Evolutionary conservation across 371 early-diverging fungal species (phyloP), one percentile per base, ranked within the genome.

Genomic region (Syncephalastrum racemosum): DNA sequence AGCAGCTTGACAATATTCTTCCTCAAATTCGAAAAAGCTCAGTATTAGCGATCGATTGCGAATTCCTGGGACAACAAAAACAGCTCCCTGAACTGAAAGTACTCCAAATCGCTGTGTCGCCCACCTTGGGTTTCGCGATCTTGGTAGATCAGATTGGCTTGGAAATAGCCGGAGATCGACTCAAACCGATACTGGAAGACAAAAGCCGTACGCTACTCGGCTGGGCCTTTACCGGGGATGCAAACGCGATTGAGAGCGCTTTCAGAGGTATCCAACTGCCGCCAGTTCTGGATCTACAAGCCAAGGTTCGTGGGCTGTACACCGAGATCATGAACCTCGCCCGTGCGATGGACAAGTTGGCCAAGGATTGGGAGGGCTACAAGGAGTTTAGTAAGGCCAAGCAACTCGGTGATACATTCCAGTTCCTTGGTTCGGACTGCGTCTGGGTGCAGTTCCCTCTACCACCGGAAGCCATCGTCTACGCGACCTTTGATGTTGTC

Each of bases 401-500:
- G 51, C 56, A 60, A 42, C 49, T 65, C 14, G 63, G 63, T 1
- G 48, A 57, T 0, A 51, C 54, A 0, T 79, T 79, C 27, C 53
- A 59, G 3, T 75, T 58, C 46, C 41, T 52, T 0, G 71, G 62
- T 4, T 20, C 58, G 6, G 66, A 79, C 13, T 74, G 76, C 53
- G 56, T 79, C 15, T 79, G 79, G 79, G 18, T 60, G 7, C 25
- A 56, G 10, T 36, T 47, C 7, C 79, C 79, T 8, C 46, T 79
- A 3, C 71, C 79, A 20, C 65, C 68, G 0, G 63, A 53, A 18
- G 76, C 76, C 2, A 25, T 79, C 1, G 74, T 76, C 0, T 79
- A 79, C 43, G 47, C 79, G 7, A 56, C 72, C 0, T 79, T 79
- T 59, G 79, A 79, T 55, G 79, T 76, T 0, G 65, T 76, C 19